Conservation (phyloP, 176 grass and related monocot genomes). For the Carex kokanica region DNA sequence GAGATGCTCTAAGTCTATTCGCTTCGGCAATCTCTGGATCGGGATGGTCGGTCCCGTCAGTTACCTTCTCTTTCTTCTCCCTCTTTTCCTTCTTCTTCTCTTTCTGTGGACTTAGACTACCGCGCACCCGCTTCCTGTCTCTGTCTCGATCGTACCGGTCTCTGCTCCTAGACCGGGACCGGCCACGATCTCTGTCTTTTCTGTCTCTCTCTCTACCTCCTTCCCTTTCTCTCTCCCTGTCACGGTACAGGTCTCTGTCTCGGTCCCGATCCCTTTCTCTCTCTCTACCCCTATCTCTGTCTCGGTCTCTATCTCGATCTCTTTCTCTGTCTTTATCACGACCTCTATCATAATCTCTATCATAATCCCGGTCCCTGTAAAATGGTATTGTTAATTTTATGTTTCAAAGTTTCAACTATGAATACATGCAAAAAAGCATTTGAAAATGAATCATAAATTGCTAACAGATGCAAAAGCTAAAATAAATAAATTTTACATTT, state of each 20-base stretch:
- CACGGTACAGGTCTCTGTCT: neutral
- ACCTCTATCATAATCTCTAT: constrained; percentile 6
- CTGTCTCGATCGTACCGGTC: neutral
- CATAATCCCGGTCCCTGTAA: constrained; percentile 19
- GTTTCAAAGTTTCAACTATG: neutral
- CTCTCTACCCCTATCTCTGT: neutral
- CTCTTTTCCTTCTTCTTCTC: constrained; percentile 17
- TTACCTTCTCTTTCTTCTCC: constrained; percentile 25
- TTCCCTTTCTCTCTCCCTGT: constrained; percentile 18
- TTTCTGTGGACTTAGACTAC: constrained; percentile 21
- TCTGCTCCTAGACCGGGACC: neutral
- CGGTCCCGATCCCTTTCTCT: constrained; percentile 3
- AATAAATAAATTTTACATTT: neutral
- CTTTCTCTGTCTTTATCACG: neutral
- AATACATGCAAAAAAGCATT: no score
- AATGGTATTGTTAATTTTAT: neutral
- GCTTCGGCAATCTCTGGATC: constrained; percentile 34
- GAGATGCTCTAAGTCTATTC: constrained; percentile 33
- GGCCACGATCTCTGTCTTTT: constrained; percentile 20
- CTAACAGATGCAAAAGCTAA: neutral
- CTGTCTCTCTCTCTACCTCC: constrained; percentile 10
- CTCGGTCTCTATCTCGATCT: neutral
- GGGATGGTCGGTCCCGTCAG: constrained; percentile 28
- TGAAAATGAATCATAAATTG: neutral
- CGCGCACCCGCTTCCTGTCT: constrained; percentile 16